Evolutionary conservation across 768 basidiomycete species (phyloP).

Genomic region (Royoungia palumana): DNA sequence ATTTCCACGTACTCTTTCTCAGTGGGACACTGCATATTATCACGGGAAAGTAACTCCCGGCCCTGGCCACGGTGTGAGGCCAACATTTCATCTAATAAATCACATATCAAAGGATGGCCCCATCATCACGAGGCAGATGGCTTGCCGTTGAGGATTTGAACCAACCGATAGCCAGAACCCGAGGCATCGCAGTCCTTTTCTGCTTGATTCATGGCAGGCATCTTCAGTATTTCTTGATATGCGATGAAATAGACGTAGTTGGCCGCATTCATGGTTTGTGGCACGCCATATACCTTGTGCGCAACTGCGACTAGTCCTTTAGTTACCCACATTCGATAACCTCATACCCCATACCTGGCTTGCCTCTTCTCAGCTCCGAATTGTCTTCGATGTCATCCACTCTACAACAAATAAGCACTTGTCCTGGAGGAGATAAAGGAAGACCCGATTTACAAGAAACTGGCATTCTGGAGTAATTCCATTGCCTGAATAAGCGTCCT

Average conservation of each 20-base stretch:
- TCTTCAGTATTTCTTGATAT: conserved; percentile 69
- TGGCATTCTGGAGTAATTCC: conserved; percentile 90
- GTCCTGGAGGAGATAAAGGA: background rate
- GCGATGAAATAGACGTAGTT: conserved; percentile 98
- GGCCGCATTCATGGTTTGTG: conserved; percentile 95
- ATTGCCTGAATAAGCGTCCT: conserved; percentile 73
- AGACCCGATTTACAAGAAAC: conserved; percentile 67
- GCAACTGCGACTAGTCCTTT: conserved; percentile 50
- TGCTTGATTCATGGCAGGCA: conserved; percentile 6
- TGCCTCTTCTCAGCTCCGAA: conserved; percentile 79
- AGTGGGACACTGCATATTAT: conserved; percentile 82
- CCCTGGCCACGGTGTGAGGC: conserved; percentile 93
- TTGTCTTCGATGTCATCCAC: conserved; percentile 75
- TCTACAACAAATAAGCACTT: conserved; percentile 25
- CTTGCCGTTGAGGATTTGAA: conserved; percentile 73
- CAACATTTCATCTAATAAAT: conserved; percentile 55
- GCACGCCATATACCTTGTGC: conserved; percentile 55
- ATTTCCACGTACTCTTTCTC: conserved; percentile 94
- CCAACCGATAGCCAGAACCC: conserved; percentile 44
- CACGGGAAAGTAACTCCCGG: conserved; percentile 89
- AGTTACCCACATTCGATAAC: background rate
- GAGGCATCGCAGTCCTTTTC: conserved; percentile 10
- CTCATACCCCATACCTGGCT: conserved; percentile 53
- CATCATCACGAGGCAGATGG: background rate
- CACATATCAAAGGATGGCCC: background rate